Conservation (phyloP, 1,139 yeast genomes). For the Pichia terricola region DNA sequence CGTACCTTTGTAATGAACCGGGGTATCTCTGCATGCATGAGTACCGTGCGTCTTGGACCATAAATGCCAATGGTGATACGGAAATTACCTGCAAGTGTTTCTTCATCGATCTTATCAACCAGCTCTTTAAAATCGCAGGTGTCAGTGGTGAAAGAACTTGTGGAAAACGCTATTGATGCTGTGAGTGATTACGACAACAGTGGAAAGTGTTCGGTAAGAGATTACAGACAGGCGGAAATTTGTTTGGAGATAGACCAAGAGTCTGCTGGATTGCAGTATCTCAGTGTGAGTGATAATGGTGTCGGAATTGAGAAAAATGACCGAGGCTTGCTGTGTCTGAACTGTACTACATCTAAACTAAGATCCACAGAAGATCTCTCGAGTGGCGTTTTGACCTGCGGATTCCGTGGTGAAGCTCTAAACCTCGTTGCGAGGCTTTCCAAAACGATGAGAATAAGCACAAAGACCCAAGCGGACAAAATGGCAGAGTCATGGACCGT, state of each 20-base stretch:
- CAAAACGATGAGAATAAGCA: slow-evolving; percentile 24
- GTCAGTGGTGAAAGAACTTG: slow-evolving; percentile 58
- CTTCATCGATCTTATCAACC: slow-evolving; percentile 17
- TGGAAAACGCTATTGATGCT: slow-evolving; percentile 79
- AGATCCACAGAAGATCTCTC: slow-evolving; percentile 39
- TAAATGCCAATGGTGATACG: slow-evolving; percentile 16
- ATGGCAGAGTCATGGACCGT: slow-evolving; percentile 32
- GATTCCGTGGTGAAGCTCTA: slow-evolving; percentile 79
- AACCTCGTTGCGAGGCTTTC: slow-evolving; percentile 55
- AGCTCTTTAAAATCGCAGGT: slow-evolving; percentile 24
- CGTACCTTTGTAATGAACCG: too few relatives aligned
- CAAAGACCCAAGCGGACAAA: slow-evolving; percentile 25
- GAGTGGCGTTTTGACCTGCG: slow-evolving; percentile 44
- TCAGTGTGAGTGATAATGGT: slow-evolving; percentile 72
- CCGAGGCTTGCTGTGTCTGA: slow-evolving; percentile 47
- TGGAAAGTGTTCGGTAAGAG: background rate
- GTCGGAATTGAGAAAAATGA: slow-evolving; percentile 56
- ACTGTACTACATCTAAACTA: slow-evolving; percentile 69
- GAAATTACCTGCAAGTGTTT: slow-evolving; percentile 15
- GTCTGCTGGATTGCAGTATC: slow-evolving; percentile 46
- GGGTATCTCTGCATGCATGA: too few relatives aligned
- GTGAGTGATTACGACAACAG: background rate
- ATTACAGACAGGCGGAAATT: slow-evolving; percentile 30
- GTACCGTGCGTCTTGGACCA: too few relatives aligned
- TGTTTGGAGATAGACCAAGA: slow-evolving; percentile 55